These are phyloP conservation scores for Sinapis alba DNA, from an alignment of 441 rosid species.

Conservation along the genomic window DNA sequence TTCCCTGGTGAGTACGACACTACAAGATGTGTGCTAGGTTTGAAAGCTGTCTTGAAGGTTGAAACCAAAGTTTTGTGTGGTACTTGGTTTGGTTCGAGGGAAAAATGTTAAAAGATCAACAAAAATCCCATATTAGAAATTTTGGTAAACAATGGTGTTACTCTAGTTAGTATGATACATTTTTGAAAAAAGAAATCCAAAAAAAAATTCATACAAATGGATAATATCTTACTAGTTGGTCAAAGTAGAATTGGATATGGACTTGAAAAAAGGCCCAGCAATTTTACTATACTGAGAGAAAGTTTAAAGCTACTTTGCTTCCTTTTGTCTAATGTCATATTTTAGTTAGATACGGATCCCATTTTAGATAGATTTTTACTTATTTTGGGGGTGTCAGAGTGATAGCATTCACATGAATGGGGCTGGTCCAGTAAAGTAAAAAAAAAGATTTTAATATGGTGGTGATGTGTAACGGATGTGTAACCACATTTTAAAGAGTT, in stretches of 20 bases:
- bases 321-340: neutral
- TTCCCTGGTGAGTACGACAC: neutral
- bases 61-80: neutral
- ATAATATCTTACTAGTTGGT: neutral
- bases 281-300: neutral
- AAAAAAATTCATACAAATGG: neutral
- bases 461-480: neutral
- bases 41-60: neutral
- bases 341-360: neutral
- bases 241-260: neutral
- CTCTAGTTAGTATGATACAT: neutral
- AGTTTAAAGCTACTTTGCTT: conserved; percentile 18
- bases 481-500: neutral
- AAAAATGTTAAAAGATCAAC: neutral
- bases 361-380: neutral
- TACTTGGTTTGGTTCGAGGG: neutral
- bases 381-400: neutral
- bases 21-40: neutral
- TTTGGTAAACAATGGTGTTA: too few species aligned
- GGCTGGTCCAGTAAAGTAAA: neutral
- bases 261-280: neutral
- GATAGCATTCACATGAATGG: neutral
- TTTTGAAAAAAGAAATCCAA: neutral
- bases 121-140: neutral
- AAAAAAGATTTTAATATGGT: neutral